Conservation (phyloP, 1,284 basidiomycete genomes). For the Pholiota adiposa region DNA sequence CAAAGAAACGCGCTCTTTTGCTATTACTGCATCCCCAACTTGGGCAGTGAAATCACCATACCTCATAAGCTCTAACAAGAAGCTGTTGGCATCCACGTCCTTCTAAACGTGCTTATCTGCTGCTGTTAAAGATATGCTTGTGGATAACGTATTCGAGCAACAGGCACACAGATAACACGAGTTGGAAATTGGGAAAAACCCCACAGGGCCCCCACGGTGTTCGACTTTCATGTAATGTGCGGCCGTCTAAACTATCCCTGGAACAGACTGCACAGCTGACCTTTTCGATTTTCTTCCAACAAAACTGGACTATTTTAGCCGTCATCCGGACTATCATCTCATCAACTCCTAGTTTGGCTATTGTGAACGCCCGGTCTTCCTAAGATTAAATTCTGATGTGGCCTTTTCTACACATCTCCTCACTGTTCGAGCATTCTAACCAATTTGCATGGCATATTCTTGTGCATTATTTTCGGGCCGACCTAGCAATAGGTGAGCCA, state of each 20-base stretch:
- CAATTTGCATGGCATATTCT: conserved; percentile 5
- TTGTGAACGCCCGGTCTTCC: conserved; percentile 9
- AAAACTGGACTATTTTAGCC: conserved; percentile 13
- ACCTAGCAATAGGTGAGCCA: conserved; percentile 3
- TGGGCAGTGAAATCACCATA: neutral
- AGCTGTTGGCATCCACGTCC: neutral
- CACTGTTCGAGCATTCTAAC: conserved; percentile 18
- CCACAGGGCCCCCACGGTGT: conserved; percentile 20
- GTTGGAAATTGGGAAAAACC: conserved; percentile 17
- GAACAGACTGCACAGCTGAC: conserved; percentile 17
- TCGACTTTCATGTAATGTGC: conserved; percentile 10
- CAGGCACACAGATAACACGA: conserved; percentile 6
- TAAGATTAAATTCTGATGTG: conserved; percentile 9
- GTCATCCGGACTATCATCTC: conserved; percentile 11
- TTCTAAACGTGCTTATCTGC: conserved; percentile 2
- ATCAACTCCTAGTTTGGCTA: conserved; percentile 11
- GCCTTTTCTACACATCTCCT: conserved; percentile 6
- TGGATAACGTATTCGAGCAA: conserved; percentile 7
- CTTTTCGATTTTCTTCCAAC: conserved; percentile 12
- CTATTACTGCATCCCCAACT: neutral
- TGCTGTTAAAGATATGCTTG: neutral
- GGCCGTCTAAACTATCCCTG: conserved; percentile 5
- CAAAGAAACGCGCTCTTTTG: neutral
- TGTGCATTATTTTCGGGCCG: conserved; percentile 17
- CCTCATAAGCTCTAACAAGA: neutral